Evolutionary conservation across 73 alveolate genomes (phyloP), one percentile per base, ranked within the genome.

Genomic region (Diophrys appendiculata): DNA sequence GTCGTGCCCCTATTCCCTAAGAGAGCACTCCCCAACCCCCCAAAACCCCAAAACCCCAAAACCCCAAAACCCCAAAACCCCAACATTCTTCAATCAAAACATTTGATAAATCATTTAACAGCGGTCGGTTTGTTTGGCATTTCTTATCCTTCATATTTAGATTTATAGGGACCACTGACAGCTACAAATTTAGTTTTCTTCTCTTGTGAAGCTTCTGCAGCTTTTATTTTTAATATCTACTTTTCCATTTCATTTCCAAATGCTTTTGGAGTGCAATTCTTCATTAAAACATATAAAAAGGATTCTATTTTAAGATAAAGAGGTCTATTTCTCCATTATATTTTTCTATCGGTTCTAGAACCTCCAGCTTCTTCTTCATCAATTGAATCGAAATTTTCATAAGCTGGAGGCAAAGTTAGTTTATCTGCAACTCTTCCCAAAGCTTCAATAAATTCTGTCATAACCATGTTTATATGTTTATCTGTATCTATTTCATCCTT

Each of bases 401-500:
- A 71, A 33, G 24, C 18, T 11, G 79, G 79, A 55, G 84, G 80
- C 23, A 82, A 43, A 31, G 76, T 76, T 0, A 83, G 86, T 73
- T 74, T 86, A 8, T 90, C 95, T 8, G 98, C 96, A n/a, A 87
- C 80, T 53, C 98, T 77, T 77, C 91, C 94, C 24, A 92, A 28
- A 22, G 92, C 96, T 81, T 92, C 98, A 1, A 92, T 32, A 56
- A 92, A 92, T 70, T 92, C 98, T 33, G 87, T 76, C 56, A 79
- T 84, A 24, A 72, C 25, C 98, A 92, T 92, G 56, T 89, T 73
- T 72, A 88, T 83, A 64, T 92, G 95, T 43, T 94, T 74, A 52
- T 72, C 81, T 3, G 18, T 22, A 24, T 91, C 92, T 24, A 92
- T 56, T 68, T 94, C 98, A 80, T 94, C 87, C 27, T 80, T 90